These are phyloP conservation scores for Colletotrichum magnum DNA, from an alignment of 2,329 filamentous ascomycete species.

Conservation along the genomic window DNA sequence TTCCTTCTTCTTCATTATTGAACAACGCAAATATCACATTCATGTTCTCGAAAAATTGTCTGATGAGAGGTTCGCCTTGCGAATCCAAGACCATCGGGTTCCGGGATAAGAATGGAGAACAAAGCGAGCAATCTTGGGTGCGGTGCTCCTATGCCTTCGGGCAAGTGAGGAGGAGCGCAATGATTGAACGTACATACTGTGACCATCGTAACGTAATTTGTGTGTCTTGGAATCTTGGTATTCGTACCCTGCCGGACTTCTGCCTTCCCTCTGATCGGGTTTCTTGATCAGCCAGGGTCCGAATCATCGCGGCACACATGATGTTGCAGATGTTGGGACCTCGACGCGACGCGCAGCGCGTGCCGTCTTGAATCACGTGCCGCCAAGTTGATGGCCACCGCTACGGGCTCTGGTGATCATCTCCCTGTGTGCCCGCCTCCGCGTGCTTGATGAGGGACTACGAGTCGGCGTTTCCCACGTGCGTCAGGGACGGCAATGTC, in stretches of 20 bases:
- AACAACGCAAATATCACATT: slow-evolving; percentile 65
- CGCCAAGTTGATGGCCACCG: too few relatives aligned
- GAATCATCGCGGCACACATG: too few relatives aligned
- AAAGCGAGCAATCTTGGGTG: slow-evolving; percentile 73
- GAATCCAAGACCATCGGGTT: slow-evolving; percentile 64
- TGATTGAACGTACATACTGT: slow-evolving; percentile 69
- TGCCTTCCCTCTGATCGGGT: fast-evolving
- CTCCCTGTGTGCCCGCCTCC: too few relatives aligned
- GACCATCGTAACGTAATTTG: not conserved
- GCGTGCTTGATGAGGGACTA: too few relatives aligned
- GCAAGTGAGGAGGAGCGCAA: slow-evolving; percentile 69
- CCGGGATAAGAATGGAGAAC: slow-evolving; percentile 67
- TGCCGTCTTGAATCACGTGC: too few relatives aligned
- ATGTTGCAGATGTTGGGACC: too few relatives aligned
- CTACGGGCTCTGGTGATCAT: too few relatives aligned
- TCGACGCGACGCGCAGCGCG: too few relatives aligned
- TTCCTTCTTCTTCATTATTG: slow-evolving; percentile 52
- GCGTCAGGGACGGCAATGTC: too few relatives aligned
- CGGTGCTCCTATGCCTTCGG: slow-evolving; percentile 64
- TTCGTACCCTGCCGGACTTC: not conserved
- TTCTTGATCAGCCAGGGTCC: too few relatives aligned
- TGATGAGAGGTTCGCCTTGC: slow-evolving; percentile 63
- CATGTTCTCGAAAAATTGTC: slow-evolving; percentile 51
- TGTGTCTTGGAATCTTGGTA: not conserved
- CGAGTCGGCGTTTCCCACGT: too few relatives aligned